Percentiles rank a stretch among this genome's conserved stretches.
Evolutionary conservation across 2,329 filamentous ascomycete genomes (phyloP).

Genomic region (Hymenoscyphus linearis): DNA sequence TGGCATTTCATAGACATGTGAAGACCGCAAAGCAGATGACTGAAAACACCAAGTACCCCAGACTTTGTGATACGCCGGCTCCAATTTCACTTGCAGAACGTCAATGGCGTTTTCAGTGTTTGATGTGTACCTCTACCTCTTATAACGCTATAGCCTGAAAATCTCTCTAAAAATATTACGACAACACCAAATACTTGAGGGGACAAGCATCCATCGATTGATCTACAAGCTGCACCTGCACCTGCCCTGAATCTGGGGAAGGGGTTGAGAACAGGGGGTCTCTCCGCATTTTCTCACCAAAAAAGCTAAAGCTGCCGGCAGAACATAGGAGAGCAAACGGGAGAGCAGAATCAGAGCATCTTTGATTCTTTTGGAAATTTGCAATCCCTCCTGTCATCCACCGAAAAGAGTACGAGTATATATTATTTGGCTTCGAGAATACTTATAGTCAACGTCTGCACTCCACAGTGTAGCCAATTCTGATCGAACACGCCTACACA

Average conservation of each 20-base stretch:
- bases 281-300: background rate
- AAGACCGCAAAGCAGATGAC: background rate
- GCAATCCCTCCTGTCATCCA: background rate
- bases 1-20: background rate
- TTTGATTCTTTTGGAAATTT: background rate
- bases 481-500: background rate
- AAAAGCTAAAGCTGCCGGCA: background rate
- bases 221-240: background rate
- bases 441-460: background rate
- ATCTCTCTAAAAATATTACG: background rate
- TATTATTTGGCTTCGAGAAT: background rate
- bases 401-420: background rate
- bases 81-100: background rate
- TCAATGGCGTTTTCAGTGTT: background rate
- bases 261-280: background rate
- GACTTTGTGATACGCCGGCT: background rate
- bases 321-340: background rate
- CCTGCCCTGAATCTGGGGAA: background rate
- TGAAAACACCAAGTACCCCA: background rate
- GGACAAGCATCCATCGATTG: too few relatives aligned
- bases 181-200: too few relatives aligned
- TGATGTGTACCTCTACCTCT: background rate
- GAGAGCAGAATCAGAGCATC: background rate
- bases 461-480: background rate
- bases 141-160: background rate